These are phyloP conservation scores for Staphylotrichum longicolle DNA, from an alignment of 495 filamentous ascomycete genomes.

Conservation along the genomic window DNA sequence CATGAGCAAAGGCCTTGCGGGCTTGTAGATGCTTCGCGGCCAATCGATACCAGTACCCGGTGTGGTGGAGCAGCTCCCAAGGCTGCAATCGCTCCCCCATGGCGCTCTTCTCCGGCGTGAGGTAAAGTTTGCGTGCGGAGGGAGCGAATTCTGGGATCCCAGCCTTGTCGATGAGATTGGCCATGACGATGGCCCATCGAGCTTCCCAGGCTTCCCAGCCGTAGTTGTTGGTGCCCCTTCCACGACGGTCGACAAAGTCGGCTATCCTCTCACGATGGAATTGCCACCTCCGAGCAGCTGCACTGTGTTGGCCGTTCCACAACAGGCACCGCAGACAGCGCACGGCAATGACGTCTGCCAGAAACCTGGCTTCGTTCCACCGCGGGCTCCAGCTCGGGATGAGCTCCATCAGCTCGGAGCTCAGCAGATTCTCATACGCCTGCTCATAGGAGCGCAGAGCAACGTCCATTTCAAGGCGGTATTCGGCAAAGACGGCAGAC, in stretches of 20 bases:
- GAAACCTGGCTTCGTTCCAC: conserved; percentile 79
- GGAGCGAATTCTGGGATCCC: conserved; percentile 48
- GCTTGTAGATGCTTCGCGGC: conserved; percentile 63
- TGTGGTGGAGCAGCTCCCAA: conserved; percentile 79
- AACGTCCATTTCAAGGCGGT: conserved; percentile 83
- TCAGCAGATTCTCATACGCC: conserved; percentile 77
- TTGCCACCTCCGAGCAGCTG: conserved; percentile 73
- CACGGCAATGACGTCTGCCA: conserved; percentile 76
- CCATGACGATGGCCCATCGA: conserved; percentile 79
- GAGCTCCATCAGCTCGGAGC: conserved; percentile 76
- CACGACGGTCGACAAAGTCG: conserved; percentile 75
- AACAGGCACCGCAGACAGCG: conserved; percentile 76
- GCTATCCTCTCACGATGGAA: conserved; percentile 65
- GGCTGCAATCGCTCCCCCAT: conserved; percentile 66
- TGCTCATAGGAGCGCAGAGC: conserved; percentile 78
- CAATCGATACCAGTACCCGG: conserved; percentile 79
- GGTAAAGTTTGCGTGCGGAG: conserved; percentile 45
- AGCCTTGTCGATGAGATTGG: conserved; percentile 66
- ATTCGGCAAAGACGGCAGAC: conserved; percentile 83
- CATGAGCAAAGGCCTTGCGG: conserved; percentile 59
- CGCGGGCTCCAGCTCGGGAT: conserved; percentile 82
- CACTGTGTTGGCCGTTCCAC: conserved; percentile 69
- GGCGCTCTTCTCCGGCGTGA: conserved; percentile 65
- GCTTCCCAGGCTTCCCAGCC: conserved; percentile 88
- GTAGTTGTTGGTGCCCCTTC: conserved; percentile 77